Evolutionary conservation across 2,329 filamentous ascomycete species (phyloP).

Genomic region (Xylariaceae sp.): DNA sequence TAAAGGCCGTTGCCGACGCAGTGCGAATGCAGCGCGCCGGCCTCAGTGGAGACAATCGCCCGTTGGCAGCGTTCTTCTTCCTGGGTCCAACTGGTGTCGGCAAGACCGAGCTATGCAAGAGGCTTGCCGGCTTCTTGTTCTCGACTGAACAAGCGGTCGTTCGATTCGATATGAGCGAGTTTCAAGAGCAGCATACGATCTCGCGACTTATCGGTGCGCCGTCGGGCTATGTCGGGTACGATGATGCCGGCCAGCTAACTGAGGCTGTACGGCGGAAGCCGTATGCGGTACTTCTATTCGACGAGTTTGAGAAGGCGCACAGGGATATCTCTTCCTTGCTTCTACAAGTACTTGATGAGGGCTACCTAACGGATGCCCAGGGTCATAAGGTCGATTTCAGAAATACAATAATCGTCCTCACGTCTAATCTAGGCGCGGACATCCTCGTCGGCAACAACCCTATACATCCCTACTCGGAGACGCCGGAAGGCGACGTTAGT

Average conservation of each 20-base stretch:
- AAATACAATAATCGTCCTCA: constrained; percentile 94
- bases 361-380: constrained; percentile 90
- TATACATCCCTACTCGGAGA: constrained; percentile 59
- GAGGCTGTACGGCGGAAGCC: constrained; percentile 93
- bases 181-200: constrained; percentile 95
- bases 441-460: constrained; percentile 77
- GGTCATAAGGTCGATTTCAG: constrained; percentile 96
- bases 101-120: constrained; percentile 96
- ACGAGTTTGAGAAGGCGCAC: constrained; percentile 97
- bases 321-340: constrained; percentile 89
- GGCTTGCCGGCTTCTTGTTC: constrained; percentile 88
- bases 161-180: constrained; percentile 96
- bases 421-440: constrained; percentile 89
- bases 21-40: constrained; percentile 92
- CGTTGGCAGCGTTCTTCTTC: constrained; percentile 95
- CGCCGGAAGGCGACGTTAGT: constrained; percentile 64
- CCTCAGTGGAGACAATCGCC: constrained; percentile 84
- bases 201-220: constrained; percentile 88
- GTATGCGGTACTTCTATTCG: constrained; percentile 89
- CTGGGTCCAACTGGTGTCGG: constrained; percentile 93
- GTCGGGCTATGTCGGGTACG: constrained; percentile 93
- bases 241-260: constrained; percentile 92
- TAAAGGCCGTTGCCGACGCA: constrained; percentile 85
- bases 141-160: constrained; percentile 87
- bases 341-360: constrained; percentile 92